phyloP scores from a whole-genome alignment of 495 filamentous ascomycete genomes.

The Xylaria bambusicola region DNA sequence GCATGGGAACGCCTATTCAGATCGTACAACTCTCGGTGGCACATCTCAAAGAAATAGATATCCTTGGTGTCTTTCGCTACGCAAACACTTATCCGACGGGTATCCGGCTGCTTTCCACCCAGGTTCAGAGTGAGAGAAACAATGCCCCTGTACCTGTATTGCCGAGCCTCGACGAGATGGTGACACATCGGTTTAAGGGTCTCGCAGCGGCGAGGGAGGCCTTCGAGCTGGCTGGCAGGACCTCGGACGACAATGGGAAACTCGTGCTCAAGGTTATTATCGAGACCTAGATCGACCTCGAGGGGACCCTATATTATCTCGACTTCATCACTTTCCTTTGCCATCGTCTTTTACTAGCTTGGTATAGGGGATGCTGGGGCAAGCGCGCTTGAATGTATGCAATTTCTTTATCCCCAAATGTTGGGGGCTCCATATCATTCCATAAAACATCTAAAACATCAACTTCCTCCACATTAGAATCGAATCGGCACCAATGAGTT shows the following conservation, averaged over 20 bases:
- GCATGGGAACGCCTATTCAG: conserved; percentile 92
- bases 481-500: not conserved
- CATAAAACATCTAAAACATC: no score
- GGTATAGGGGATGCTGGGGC: not conserved
- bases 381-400: no score
- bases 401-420: no score
- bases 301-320: no score
- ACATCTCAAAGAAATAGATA: conserved; percentile 84
- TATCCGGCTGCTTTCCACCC: conserved; percentile 57
- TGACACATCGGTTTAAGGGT: conserved; percentile 76
- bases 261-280: conserved; percentile 87
- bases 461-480: not conserved
- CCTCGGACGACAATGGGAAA: conserved; percentile 72
- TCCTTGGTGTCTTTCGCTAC: conserved; percentile 90
- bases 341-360: no score
- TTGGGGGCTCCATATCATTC: no score
- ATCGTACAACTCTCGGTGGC: conserved; percentile 83
- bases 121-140: not conserved
- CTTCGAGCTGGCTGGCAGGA: conserved; percentile 79
- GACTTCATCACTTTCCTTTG: no score
- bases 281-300: conserved; percentile 44
- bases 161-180: conserved; percentile 63
- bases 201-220: conserved; percentile 66
- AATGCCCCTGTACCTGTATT: conserved; percentile 49
- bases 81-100: conserved; percentile 84